Evolutionary conservation across 2,329 filamentous ascomycete species (phyloP).

Genomic region (Penicillium sp.): DNA sequence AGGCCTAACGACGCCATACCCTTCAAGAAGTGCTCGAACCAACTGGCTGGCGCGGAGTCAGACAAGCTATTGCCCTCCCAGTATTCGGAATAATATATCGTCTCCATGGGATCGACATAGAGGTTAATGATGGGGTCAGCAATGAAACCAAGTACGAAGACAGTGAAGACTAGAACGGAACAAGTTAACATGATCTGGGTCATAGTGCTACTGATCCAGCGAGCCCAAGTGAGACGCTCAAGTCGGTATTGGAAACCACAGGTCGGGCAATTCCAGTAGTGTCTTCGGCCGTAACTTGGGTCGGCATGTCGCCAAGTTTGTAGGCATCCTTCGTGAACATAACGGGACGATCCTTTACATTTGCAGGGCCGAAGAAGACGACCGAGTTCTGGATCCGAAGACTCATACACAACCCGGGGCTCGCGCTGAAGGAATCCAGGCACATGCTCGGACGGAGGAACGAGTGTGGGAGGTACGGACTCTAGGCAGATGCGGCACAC

Average conservation of each 20-base stretch:
- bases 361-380: conserved; percentile 86
- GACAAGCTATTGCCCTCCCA: conserved; percentile 45
- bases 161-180: conserved; percentile 69
- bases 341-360: conserved; percentile 91
- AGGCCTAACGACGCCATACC: conserved; percentile 89
- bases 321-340: conserved; percentile 91
- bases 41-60: conserved; percentile 61
- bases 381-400: conserved; percentile 73
- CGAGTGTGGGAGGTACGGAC: conserved; percentile 65
- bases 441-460: conserved; percentile 58
- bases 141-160: conserved; percentile 87
- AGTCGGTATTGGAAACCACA: conserved; percentile 84
- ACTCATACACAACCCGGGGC: conserved; percentile 71
- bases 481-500: conserved; percentile 92
- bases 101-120: conserved; percentile 78
- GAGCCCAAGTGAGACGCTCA: conserved; percentile 75
- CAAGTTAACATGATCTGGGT: conserved; percentile 74
- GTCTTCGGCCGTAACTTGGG: conserved; percentile 65
- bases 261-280: conserved; percentile 86
- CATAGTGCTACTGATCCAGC: conserved; percentile 68
- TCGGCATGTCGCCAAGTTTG: conserved; percentile 80
- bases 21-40: conserved; percentile 85
- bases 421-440: conserved; percentile 61
- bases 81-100: conserved; percentile 56
- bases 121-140: conserved; percentile 91